Base-by-base conservation (phyloP, 2,329 filamentous ascomycete species). In the Aspergillus texensis region DNA sequence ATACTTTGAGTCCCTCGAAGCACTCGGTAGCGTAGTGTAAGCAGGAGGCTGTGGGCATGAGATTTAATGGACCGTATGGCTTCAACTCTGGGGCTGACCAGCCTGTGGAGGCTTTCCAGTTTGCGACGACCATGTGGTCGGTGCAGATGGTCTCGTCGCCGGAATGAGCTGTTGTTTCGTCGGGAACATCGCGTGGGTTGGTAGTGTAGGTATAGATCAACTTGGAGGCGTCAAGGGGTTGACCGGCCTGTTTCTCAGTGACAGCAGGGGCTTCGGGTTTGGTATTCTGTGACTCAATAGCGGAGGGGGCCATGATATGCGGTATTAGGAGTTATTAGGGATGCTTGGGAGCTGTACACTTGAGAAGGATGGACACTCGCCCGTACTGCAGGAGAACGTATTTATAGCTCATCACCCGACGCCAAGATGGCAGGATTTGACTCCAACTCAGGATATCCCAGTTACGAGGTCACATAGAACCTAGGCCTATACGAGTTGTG, bases 21-120 rank as follows among this genome's bases (percentile, higher is more conserved):
- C 92, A 94, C 78, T 93, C 89, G 41, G 91, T 94, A 2, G 91
- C 91, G 78, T 94, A 94, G 82, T 95, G 91, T 58, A 95, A 85
- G 63, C 88, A 87, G 6, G 87, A 90, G 21, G 91, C 90, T 2
- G 89, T 92, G 39, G 92, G 92, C 84, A 91, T 89, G 70, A 95
- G 86, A 60, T 83, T 82, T 57, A 94, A 79, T 5, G 90, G 88
- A 0, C 90, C 91, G 78, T 92, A 93, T 52, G 91, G 89, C 73
- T 86, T 85, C 60, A 94, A 84, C 69, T 89, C 83, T 1, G 92
- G 92, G 1, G 84, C 81, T 32, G 83, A 81, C 92, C 92, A 95
- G 70, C 92, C 92, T 9, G 76, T 71, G 45, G 81, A 74, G 21
- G 77, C 77, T 36, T 82, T 86, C 91, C 92, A 94, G 54, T 79